phyloP scores from a whole-genome alignment of 1,284 basidiomycete species.

The Boletus semigastroideus region DNA sequence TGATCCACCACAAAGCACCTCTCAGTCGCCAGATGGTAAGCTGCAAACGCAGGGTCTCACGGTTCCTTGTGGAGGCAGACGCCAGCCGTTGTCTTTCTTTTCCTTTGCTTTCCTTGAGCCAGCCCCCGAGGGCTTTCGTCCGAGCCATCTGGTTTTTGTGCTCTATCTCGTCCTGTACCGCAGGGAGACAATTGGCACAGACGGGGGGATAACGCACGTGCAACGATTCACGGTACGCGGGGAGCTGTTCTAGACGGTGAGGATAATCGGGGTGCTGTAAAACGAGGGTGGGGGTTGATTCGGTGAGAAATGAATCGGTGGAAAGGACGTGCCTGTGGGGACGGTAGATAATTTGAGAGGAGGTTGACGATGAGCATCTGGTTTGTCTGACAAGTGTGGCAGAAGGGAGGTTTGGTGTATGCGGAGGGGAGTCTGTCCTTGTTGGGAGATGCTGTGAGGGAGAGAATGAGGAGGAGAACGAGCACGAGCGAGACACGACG shows the following conservation, averaged over 20 bases:
- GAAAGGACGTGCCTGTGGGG: conserved; percentile 49
- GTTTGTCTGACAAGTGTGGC: conserved; percentile 86
- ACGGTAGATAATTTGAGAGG: conserved; percentile 84
- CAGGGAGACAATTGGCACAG: conserved; percentile 71
- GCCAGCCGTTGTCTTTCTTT: conserved; percentile 51
- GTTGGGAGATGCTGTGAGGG: conserved; percentile 57
- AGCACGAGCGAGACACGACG: conserved; percentile 20
- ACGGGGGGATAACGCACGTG: conserved; percentile 84
- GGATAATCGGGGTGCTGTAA: conserved; percentile 70
- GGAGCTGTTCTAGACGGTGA: conserved; percentile 58
- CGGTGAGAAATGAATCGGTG: neutral
- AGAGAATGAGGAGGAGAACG: conserved; percentile 1
- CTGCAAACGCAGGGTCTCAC: conserved; percentile 43
- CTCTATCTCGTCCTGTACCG: conserved; percentile 77
- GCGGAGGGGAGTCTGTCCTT: conserved; percentile 64
- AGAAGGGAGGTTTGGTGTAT: conserved; percentile 67
- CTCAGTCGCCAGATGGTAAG: conserved; percentile 60
- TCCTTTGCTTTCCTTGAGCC: conserved; percentile 61
- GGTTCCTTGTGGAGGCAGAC: conserved; percentile 39
- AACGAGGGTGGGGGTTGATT: neutral
- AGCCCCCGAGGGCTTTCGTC: conserved; percentile 70
- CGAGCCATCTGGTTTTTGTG: conserved; percentile 81
- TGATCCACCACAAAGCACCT: conserved; percentile 60
- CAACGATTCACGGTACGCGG: conserved; percentile 71
- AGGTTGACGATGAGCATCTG: conserved; percentile 84